Evolutionary conservation across 495 filamentous ascomycete species (phyloP).

Genomic region (Penicillium lividum): DNA sequence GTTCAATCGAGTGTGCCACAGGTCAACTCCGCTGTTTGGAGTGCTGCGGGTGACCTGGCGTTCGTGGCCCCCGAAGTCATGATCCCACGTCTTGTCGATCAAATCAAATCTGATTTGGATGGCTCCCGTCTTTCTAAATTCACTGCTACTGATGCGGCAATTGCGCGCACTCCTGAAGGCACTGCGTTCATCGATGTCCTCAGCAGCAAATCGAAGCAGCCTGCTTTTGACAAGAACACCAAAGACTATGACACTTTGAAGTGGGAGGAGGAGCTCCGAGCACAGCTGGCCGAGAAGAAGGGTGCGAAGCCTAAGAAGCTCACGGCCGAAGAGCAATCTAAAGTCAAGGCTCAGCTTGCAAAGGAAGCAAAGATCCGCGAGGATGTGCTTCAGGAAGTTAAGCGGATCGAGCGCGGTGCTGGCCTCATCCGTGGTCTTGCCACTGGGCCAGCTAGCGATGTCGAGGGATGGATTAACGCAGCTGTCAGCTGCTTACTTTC

Average conservation of each 20-base stretch:
- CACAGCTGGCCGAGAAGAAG: slow-evolving; percentile 87
- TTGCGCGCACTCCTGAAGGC: slow-evolving; percentile 85
- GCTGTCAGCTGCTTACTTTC: slow-evolving; percentile 70
- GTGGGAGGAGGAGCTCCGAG: slow-evolving; percentile 92
- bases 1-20: slow-evolving; percentile 41
- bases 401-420: slow-evolving; percentile 72
- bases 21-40: slow-evolving; percentile 69
- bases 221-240: slow-evolving; percentile 72
- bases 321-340: slow-evolving; percentile 80
- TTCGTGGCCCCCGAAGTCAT: slow-evolving; percentile 89
- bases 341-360: slow-evolving; percentile 84
- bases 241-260: slow-evolving; percentile 95
- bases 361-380: slow-evolving; percentile 81
- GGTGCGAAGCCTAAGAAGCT: slow-evolving; percentile 88
- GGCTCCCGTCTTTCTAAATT: slow-evolving; percentile 63
- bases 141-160: slow-evolving; percentile 84
- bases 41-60: slow-evolving; percentile 81
- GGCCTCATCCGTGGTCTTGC: slow-evolving; percentile 82
- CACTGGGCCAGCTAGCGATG: slow-evolving; percentile 79
- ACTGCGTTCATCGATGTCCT: slow-evolving; percentile 88
- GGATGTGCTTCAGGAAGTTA: slow-evolving; percentile 64
- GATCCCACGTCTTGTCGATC: slow-evolving; percentile 70
- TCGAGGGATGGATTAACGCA: slow-evolving; percentile 80
- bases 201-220: slow-evolving; percentile 67
- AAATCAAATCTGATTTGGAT: slow-evolving; percentile 71